phyloP scores from a whole-genome alignment of 1,284 basidiomycete species.

The Coriolopsis trogii region DNA sequence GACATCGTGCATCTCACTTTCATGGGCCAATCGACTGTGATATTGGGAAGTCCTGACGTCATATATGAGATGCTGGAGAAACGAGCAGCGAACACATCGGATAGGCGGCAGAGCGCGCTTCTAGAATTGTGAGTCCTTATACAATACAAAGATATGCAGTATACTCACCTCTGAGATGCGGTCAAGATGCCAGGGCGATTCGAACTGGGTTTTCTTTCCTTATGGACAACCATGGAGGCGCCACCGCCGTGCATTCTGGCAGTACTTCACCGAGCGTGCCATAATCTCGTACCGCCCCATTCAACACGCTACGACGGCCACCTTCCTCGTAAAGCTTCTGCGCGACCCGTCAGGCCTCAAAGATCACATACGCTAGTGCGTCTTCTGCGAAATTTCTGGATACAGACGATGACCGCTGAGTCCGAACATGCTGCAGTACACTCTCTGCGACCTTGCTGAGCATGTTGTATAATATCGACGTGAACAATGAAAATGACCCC shows the following conservation, averaged over 20 bases:
- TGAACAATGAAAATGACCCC: constrained; percentile 28
- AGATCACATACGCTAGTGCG: constrained; percentile 16
- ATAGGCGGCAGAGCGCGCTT: constrained; percentile 13
- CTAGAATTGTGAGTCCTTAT: constrained; percentile 21
- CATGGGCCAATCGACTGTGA: constrained; percentile 14
- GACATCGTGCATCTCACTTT: constrained; percentile 22
- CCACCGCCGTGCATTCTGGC: constrained; percentile 19
- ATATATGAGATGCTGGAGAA: constrained; percentile 26
- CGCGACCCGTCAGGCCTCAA: constrained; percentile 4
- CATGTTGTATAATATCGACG: constrained; percentile 36
- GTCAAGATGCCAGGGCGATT: no score
- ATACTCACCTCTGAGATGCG: no score
- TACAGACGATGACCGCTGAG: not conserved
- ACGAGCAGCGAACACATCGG: constrained; percentile 22
- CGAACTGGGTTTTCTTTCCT: constrained; percentile 15
- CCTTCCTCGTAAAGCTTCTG: constrained; percentile 16
- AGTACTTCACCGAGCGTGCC: constrained; percentile 22
- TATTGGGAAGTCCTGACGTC: constrained; percentile 14
- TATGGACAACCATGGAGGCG: constrained; percentile 24
- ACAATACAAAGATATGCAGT: no score
- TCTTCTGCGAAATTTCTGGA: not conserved
- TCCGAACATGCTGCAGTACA: constrained; percentile 20
- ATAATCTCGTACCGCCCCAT: constrained; percentile 9
- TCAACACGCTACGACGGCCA: constrained; percentile 6
- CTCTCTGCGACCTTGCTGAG: constrained; percentile 33